Evolutionary conservation across 2,329 filamentous ascomycete genomes (phyloP).

Genomic region (Trichoderma sp.): DNA sequence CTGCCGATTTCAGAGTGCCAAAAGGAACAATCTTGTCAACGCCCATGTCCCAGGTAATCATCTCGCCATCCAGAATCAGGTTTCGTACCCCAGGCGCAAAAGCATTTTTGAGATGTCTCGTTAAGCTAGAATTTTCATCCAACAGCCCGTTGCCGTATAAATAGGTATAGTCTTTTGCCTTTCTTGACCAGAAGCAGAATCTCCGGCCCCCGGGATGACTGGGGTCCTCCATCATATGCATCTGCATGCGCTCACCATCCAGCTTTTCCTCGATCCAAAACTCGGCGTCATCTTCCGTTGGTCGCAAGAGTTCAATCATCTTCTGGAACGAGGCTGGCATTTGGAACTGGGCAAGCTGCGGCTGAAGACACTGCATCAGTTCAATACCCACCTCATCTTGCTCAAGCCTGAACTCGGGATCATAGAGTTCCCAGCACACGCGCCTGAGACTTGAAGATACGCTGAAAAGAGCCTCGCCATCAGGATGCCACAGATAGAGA

Average conservation of each 20-base stretch:
- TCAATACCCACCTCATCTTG: conserved; percentile 70
- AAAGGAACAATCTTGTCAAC: conserved; percentile 83
- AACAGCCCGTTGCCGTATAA: conserved; percentile 78
- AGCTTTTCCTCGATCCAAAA: conserved; percentile 99
- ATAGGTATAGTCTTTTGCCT: conserved; percentile 94
- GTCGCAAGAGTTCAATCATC: conserved; percentile 67
- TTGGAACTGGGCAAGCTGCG: conserved; percentile 90
- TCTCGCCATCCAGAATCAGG: conserved; percentile 92
- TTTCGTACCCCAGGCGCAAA: conserved; percentile 77
- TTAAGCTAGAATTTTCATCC: conserved; percentile 73
- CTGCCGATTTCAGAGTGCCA: conserved; percentile 89
- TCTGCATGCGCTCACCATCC: conserved; percentile 94
- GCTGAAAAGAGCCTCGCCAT: conserved; percentile 76
- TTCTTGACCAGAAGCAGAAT: conserved; percentile 92
- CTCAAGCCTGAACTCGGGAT: conserved; percentile 69
- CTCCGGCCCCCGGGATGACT: conserved; percentile 62
- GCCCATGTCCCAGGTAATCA: conserved; percentile 96
- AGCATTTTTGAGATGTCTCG: conserved; percentile 71
- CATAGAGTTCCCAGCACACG: conserved; percentile 90
- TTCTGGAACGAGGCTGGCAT: conserved; percentile 72
- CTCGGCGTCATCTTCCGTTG: conserved; percentile 65
- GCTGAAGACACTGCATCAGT: conserved; percentile 94
- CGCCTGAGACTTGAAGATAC: conserved; percentile 85
- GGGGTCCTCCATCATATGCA: conserved; percentile 80
- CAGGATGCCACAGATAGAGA: conserved; percentile 76